phyloP scores from a whole-genome alignment of 2,329 filamentous ascomycete species.

The Eurotiales sp. region DNA sequence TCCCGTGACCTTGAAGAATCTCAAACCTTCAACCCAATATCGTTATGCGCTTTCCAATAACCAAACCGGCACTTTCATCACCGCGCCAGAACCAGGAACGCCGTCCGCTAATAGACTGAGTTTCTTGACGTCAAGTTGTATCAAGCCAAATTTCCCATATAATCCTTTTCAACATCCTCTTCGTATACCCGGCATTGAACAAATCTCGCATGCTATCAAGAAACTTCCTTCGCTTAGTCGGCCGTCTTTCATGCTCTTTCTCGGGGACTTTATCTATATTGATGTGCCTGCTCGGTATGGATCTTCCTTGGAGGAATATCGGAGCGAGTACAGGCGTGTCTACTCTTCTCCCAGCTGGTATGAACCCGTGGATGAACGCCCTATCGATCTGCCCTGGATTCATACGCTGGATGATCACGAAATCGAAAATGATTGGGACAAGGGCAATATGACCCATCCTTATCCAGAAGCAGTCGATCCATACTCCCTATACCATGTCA shows the following conservation, averaged over 20 bases:
- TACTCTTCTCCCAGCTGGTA: constrained; percentile 92
- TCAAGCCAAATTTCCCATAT: constrained; percentile 89
- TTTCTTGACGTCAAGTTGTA: constrained; percentile 89
- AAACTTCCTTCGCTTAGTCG: constrained; percentile 56
- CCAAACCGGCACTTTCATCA: constrained; percentile 74
- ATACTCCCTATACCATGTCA: constrained; percentile 80
- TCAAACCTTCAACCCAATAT: constrained; percentile 70
- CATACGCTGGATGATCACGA: constrained; percentile 97
- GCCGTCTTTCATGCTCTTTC: constrained; percentile 58
- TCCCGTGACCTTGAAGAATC: constrained; percentile 62
- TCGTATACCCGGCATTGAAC: constrained; percentile 72
- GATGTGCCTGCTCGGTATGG: constrained; percentile 84
- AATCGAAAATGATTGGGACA: constrained; percentile 86
- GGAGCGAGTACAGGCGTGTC: constrained; percentile 89
- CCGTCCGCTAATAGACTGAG: constrained; percentile 69
- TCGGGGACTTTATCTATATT: constrained; percentile 48
- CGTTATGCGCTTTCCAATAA: constrained; percentile 85
- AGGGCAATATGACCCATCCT: constrained; percentile 72
- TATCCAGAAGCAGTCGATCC: constrained; percentile 78
- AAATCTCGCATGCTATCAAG: constrained; percentile 70
- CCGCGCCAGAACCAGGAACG: constrained; percentile 67
- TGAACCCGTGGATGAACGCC: constrained; percentile 61
- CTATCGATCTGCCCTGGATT: constrained; percentile 75
- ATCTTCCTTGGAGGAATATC: constrained; percentile 68
- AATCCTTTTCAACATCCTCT: constrained; percentile 77